A percentile compares a stretch with the other conserved stretches of the same genome.
phyloP scores from a whole-genome alignment of 805 yeast genomes.

The Vanderwaltozyma tropicalis region DNA sequence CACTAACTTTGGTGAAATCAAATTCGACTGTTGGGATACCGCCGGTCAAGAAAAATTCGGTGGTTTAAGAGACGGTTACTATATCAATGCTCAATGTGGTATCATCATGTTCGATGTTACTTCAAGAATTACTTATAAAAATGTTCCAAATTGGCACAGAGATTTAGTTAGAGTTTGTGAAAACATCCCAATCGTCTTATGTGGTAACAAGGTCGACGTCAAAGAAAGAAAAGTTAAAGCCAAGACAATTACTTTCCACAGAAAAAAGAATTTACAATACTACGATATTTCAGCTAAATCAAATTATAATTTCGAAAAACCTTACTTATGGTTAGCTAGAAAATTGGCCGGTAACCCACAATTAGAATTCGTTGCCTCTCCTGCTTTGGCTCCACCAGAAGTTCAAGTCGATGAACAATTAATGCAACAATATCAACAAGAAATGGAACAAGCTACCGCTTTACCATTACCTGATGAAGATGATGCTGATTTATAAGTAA shows the following conservation, averaged over 20 bases:
- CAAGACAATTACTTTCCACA: constrained; percentile 99
- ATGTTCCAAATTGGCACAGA: constrained; percentile 99
- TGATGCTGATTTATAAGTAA: constrained; percentile 86
- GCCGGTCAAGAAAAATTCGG: constrained; percentile 99
- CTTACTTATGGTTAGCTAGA: constrained; percentile 99
- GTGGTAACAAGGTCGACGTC: constrained; percentile 99
- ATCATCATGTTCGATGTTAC: constrained; percentile 99
- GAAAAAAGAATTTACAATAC: constrained; percentile 99
- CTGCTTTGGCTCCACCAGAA: constrained; percentile 99
- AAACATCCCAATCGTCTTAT: constrained; percentile 95
- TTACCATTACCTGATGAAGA: constrained; percentile 99
- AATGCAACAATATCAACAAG: constrained; percentile 98
- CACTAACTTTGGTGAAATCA: constrained; percentile 98
- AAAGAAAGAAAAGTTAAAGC: constrained; percentile 99
- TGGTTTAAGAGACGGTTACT: constrained; percentile 99
- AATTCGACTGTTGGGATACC: constrained; percentile 99
- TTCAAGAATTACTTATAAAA: constrained; percentile 97
- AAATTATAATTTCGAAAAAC: constrained; percentile 98
- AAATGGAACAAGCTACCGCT: constrained; percentile 98
- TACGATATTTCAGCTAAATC: constrained; percentile 99
- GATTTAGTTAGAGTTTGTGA: constrained; percentile 99
- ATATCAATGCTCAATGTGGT: constrained; percentile 99
- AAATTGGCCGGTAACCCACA: constrained; percentile 96
- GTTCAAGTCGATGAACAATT: constrained; percentile 92
- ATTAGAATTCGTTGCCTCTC: constrained; percentile 97